Evolutionary conservation across 345 rosid species (phyloP).

Genomic region (Nephelium lappaceum): DNA sequence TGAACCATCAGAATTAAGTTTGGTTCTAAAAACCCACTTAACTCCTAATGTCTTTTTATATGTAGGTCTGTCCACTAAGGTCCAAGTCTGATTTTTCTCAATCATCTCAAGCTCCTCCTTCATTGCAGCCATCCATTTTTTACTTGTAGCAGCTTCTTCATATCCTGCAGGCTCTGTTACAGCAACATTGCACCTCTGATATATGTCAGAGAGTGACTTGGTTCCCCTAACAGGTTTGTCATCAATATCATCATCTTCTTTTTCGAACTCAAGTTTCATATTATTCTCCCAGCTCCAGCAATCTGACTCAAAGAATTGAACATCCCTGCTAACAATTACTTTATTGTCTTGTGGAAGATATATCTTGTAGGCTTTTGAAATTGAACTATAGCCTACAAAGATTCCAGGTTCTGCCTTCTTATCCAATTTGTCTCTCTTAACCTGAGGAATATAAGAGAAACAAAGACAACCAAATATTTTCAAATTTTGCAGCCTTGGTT

Average conservation of each 20-base stretch:
- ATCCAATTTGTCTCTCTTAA: no score
- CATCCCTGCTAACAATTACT: constrained; percentile 11
- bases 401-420: no score
- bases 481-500: not conserved
- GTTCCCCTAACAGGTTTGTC: constrained; percentile 14
- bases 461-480: no score
- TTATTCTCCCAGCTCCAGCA: not conserved
- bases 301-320: no score
- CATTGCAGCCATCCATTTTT: constrained; percentile 13
- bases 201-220: not conserved
- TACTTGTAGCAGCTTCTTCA: not conserved
- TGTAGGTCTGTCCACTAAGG: not conserved
- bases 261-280: not conserved
- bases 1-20: no score
- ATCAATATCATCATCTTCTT: constrained; percentile 1
- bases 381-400: no score
- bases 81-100: constrained; percentile 12
- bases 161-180: not conserved
- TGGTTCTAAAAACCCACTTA: constrained; percentile 3
- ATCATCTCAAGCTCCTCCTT: constrained; percentile 4
- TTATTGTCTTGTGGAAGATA: not conserved
- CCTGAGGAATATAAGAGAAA: no score
- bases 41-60: constrained; percentile 5
- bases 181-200: not conserved
- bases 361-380: constrained; percentile 27